Evolutionary conservation across 352 stramenopile species (phyloP).

Genomic region (Phytopythium delawarense): DNA sequence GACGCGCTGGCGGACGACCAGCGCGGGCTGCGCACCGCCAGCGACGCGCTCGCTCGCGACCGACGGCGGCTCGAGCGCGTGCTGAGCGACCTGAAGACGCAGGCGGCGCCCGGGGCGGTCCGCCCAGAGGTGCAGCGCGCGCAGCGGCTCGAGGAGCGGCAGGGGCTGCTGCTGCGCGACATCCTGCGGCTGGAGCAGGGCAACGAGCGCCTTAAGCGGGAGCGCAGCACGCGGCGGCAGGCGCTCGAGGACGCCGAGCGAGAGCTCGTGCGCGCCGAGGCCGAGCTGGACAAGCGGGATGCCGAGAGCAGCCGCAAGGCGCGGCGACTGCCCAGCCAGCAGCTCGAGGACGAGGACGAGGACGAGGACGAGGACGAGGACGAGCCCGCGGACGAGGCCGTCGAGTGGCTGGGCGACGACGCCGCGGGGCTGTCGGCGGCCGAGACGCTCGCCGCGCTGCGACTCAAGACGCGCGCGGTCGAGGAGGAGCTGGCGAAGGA

Average conservation of each 20-base stretch:
- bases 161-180: conserved; percentile 45
- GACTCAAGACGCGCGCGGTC: conserved; percentile 34
- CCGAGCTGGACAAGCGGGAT: neutral
- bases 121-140: conserved; percentile 44
- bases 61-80: conserved; percentile 35
- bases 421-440: conserved; percentile 24
- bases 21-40: conserved; percentile 29
- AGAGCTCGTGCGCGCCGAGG: conserved; percentile 22
- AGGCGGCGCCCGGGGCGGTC: conserved; percentile 36
- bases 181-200: conserved; percentile 41
- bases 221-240: conserved; percentile 34
- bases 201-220: conserved; percentile 53
- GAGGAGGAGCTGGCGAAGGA: conserved; percentile 51
- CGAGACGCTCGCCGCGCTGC: conserved; percentile 27
- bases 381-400: conserved; percentile 1
- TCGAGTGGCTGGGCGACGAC: conserved; percentile 33
- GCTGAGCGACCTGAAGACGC: conserved; percentile 41
- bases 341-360: neutral
- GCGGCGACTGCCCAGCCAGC: neutral
- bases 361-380: conserved; percentile 16
- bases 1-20: conserved; percentile 27
- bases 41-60: conserved; percentile 33
- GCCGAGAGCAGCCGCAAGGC: neutral
- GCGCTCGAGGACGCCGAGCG: conserved; percentile 40
- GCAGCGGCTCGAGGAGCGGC: conserved; percentile 36